Evolutionary conservation across 257 asterid genomes (phyloP).

Genomic region (Marsdenia floribunda): DNA sequence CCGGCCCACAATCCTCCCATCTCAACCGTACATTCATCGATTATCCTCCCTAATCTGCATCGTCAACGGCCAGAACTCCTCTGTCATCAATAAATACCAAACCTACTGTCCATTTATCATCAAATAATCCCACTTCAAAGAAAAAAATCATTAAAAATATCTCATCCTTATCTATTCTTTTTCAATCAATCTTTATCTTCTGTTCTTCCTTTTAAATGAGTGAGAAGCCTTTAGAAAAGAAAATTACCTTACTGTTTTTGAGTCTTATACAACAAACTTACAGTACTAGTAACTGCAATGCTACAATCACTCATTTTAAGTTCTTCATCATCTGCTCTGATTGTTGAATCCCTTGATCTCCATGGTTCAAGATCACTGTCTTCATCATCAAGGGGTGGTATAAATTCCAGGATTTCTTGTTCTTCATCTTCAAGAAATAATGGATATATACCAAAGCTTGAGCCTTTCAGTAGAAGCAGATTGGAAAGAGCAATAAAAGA

Average conservation of each 20-base stretch:
- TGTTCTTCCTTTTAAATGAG: neutral
- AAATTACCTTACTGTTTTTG: neutral
- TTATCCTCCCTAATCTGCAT: too few relatives aligned
- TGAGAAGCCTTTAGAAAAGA: too few relatives aligned
- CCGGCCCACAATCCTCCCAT: neutral
- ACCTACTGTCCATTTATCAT: neutral
- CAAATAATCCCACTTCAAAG: neutral
- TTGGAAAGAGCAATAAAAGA: constrained; percentile 59
- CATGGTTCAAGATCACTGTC: constrained; percentile 22
- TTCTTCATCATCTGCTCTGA: constrained; percentile 19
- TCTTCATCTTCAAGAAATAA: constrained; percentile 52
- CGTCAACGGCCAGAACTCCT: neutral
- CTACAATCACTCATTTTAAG: constrained; percentile 35
- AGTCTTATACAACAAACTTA: neutral
- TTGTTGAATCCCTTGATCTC: constrained; percentile 27
- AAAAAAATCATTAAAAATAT: constrained; percentile 21
- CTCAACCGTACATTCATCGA: neutral
- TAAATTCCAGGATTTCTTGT: constrained; percentile 37
- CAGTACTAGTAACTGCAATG: constrained; percentile 28
- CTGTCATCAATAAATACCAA: neutral
- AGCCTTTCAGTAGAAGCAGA: constrained; percentile 84
- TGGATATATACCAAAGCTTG: constrained; percentile 64
- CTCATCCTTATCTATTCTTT: constrained; percentile 55
- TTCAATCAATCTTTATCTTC: constrained; percentile 22
- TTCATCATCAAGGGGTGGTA: constrained; percentile 16